Base-by-base conservation (phyloP, 2,329 filamentous ascomycete species). In the Plenodomus lindquistii region DNA sequence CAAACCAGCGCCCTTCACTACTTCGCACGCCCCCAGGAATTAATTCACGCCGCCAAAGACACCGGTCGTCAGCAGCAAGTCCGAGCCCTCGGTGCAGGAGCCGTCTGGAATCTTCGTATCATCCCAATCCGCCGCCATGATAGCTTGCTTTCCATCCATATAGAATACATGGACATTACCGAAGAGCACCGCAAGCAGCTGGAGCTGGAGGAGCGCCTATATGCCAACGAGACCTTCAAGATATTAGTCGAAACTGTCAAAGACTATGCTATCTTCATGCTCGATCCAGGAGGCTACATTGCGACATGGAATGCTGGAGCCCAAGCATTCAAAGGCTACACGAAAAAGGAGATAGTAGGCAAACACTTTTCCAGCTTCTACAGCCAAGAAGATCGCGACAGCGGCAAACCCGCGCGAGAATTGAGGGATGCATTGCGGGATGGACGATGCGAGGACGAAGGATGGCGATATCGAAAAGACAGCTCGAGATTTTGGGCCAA, bases 241-340 rank as follows among this genome's bases (percentile, higher is more conserved):
- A 81, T 85, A 34, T 60, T 87, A 24, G 75, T 86, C 29, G 79
- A 85, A 53, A 81, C 79, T 0, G 80, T 85, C 57, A 83, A 81
- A 65, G 81, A 85, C 52, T 85, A 84, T 57, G 82, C 82, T 48
- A 85, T 85, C 51, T 86, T 85, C 60, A 80, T 85, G 71, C 74
- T 85, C 21, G 81, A 84, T 43, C 75, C 79, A 0, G 66, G 72
- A 3, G 82, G 82, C n/a, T 71, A 78, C 55, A 76, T 85, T 15
- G 75, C 75, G 1, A 84, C 81, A 0, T 85, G 82, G 82, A 85
- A 84, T 54, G 71, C 74, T 0, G 82, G 81, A 2, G 82, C 82
- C 0, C 72, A 79, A 42, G 66, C 80, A 11, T 74, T 83, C 54
- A 85, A 85, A 59, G 81, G 81, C 2, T 85, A 83, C 60, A 76